A percentile compares a stretch with the other conserved stretches of the same genome.
These are phyloP conservation scores for Macrophomina phaseolina DNA, from an alignment of 2,329 filamentous ascomycete species.

Conservation along the genomic window DNA sequence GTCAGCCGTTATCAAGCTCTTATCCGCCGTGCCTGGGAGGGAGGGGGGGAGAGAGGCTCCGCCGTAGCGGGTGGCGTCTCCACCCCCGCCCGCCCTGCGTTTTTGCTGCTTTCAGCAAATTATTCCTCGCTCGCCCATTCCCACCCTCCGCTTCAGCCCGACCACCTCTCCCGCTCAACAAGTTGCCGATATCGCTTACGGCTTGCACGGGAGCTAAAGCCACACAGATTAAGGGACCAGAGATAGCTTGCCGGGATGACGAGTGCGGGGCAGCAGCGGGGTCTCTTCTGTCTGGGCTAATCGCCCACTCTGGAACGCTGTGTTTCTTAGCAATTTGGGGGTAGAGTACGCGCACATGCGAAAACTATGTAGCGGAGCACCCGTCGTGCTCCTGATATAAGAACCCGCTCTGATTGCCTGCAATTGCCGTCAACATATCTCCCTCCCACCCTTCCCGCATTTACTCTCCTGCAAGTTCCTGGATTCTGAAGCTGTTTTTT, in stretches of 20 bases:
- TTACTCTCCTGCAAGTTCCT: neutral
- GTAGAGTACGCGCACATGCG: slow-evolving; percentile 1
- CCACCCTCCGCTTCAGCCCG: neutral
- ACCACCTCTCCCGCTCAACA: neutral
- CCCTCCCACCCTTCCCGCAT: neutral
- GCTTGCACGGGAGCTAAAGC: neutral
- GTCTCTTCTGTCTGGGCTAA: neutral
- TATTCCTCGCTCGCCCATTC: slow-evolving; percentile 3
- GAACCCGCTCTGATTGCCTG: neutral
- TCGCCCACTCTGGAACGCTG: neutral
- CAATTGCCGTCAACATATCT: neutral
- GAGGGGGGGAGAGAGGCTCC: neutral
- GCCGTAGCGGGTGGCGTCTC: neutral
- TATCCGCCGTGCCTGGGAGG: neutral
- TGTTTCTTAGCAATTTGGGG: slow-evolving; percentile 21
- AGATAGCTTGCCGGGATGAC: neutral
- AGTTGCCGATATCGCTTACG: neutral
- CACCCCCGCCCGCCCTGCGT: neutral
- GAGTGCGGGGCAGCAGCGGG: slow-evolving; percentile 8
- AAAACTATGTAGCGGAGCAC: neutral
- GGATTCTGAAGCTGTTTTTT: neutral
- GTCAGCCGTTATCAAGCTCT: neutral
- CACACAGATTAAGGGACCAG: no score
- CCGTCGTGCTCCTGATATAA: neutral
- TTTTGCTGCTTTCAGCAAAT: slow-evolving; percentile 22